These are phyloP conservation scores for Olyra latifolia DNA, from an alignment of 176 grass and related monocot species.

Conservation along the genomic window DNA sequence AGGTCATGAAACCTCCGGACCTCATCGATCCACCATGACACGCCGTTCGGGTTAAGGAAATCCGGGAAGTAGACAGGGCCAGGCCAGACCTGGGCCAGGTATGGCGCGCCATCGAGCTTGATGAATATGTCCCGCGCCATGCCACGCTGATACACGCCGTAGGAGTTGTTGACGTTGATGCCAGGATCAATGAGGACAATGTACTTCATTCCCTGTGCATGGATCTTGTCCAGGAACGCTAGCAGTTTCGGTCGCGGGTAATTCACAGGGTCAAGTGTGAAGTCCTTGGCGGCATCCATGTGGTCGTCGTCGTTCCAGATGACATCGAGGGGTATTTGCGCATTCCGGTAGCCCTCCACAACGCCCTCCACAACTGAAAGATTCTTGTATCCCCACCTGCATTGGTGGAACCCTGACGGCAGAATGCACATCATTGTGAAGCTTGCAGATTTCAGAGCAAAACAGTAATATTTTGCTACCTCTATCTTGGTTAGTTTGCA, in stretches of 20 bases:
- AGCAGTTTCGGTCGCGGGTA: slow-evolving; percentile 80
- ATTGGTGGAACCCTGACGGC: slow-evolving; percentile 86
- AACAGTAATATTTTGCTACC: not conserved
- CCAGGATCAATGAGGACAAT: slow-evolving; percentile 92
- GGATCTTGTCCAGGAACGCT: slow-evolving; percentile 72
- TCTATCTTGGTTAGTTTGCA: not conserved
- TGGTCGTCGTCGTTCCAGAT: slow-evolving; percentile 98
- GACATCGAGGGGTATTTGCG: slow-evolving; percentile 81
- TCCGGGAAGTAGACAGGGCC: slow-evolving; percentile 94
- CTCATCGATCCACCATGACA: slow-evolving; percentile 93
- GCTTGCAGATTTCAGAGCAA: not conserved
- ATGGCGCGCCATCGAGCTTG: slow-evolving; percentile 70
- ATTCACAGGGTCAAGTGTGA: slow-evolving; percentile 71
- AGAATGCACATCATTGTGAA: not conserved
- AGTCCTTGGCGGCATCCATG: slow-evolving; percentile 94
- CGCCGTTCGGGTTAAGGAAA: slow-evolving; percentile 67
- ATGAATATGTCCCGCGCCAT: slow-evolving; percentile 81
- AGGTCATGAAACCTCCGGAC: slow-evolving; percentile 77
- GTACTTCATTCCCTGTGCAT: slow-evolving; percentile 80
- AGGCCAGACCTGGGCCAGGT: slow-evolving; percentile 94
- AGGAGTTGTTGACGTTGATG: slow-evolving; percentile 75
- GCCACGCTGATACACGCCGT: slow-evolving; percentile 73
- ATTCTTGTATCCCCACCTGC: slow-evolving; percentile 94
- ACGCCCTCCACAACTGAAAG: slow-evolving; percentile 87
- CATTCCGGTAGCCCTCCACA: slow-evolving; percentile 75